Evolutionary conservation across 371 early-diverging fungal genomes (phyloP), one percentile per base, ranked within the genome.

Genomic region (Apophysomyces sp.): DNA sequence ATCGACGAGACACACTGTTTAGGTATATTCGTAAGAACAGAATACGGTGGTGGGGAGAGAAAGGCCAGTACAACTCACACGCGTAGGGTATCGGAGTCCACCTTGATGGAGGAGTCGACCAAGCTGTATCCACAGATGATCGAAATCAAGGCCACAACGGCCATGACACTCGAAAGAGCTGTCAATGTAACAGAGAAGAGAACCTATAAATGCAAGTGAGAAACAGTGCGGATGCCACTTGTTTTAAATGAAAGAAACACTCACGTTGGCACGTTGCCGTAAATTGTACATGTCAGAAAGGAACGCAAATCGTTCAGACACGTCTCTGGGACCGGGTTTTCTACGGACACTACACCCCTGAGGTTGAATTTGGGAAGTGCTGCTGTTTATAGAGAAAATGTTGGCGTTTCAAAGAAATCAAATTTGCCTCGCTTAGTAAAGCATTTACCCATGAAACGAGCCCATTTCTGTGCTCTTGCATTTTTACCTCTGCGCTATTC

Each of bases 161-260:
- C 87, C 16, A 89, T 77, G 11, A 90, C 81, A 57, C 77, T 66
- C 62, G 85, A 84, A 41, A 86, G 51, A 26, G 87, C 89, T 21
- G 88, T 85, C 56, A 89, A 62, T 37, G 89, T 83, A 80, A 87
- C 87, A 3, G 92, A 89, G 58, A 87, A 72, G 4, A 89, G 78
- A 34, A 88, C 68, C 77, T 77, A 63, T 16, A 54, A 37, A 44
- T 2, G 34, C 36, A 39, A 8, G n/a, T 12, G 26, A 34, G n/a
- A 52, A 15, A 36, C 54, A 28, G 7, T 6, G 44, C 30, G 24
- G 13, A n/a, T n/a, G n/a, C n/a, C n/a, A n/a, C n/a, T n/a, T n/a
- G n/a, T n/a, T n/a, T n/a, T n/a, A n/a, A n/a, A n/a, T n/a, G n/a
- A n/a, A n/a, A n/a, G n/a, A n/a, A n/a, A 53, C 28, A 13, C 30